Base-by-base conservation (phyloP, 805 yeast species). In the Metschnikowia borealis region DNA sequence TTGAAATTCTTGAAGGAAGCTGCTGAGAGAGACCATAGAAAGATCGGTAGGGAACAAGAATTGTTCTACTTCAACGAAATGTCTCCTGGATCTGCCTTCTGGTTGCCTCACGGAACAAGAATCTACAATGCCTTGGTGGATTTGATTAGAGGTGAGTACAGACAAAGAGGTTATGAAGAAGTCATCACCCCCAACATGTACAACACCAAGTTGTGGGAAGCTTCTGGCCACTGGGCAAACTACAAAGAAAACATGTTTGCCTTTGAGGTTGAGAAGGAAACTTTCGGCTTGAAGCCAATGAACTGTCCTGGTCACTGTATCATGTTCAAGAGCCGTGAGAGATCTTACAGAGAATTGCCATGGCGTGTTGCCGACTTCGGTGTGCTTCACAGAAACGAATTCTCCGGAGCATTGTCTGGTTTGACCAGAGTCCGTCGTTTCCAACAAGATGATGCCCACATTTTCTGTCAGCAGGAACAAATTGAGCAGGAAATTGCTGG, bases 371-470 rank as follows among this genome's bases (percentile, higher is more conserved):
- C 98, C 52, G 99, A 92, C 71, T 91, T 91, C 58, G 97, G 97
- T 72, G 97, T 92, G 48, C 80, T 92, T 60, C 99, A 92, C 77
- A 85, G 99, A 79, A 92, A 92, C 70, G 99, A 92, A 73, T 88
- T 86, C 62, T 84, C 94, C 38, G 98, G 98, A 72, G 97, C 98
- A 11, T 78, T 92, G 59, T 83, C 97, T 38, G 78, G 78, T 34
- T 83, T 92, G 69, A 94, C 99, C 50, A 87, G 99, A 75, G 98
- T 94, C 43, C 87, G 99, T 76, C 84, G 98, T 73, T 92, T 92
- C 87, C 99, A 92, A 73, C 99, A 92, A 77, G 99, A 92, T 71
- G 99, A 92, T 74, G 97, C 97, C 44, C 99, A 92, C 70, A 92
- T 92, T 60, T 92, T 92, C 86, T 94, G 98, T 79, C 84, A 89